phyloP scores from a whole-genome alignment of 75 land plant genomes.

The Selaginella tamariscina region DNA sequence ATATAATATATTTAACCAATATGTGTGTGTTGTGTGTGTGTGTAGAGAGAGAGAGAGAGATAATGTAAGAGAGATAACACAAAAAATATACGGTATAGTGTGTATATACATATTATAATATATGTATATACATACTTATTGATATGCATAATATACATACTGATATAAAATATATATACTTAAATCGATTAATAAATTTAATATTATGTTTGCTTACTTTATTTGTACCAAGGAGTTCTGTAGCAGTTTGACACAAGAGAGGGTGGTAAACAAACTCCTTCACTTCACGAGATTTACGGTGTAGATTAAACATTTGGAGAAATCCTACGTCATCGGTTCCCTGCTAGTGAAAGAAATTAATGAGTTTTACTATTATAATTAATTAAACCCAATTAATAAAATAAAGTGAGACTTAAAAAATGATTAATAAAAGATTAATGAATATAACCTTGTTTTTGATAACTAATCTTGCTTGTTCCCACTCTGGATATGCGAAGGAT shows the following conservation, averaged over 20 bases:
- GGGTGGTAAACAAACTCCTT: conserved; percentile 14
- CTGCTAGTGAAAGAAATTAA: conserved; percentile 2
- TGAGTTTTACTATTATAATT: not conserved
- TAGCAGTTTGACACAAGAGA: conserved; percentile 15
- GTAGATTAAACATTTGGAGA: conserved; percentile 22
- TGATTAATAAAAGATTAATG: not conserved
- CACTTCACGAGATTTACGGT: conserved; percentile 2
- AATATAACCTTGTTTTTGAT: conserved; percentile 14
- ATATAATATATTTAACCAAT: not conserved
- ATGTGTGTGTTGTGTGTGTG: not conserved
- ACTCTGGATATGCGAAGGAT: conserved; percentile 13
- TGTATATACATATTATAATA: not conserved
- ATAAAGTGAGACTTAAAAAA: not conserved
- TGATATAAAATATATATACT: not conserved
- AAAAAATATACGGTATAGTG: not conserved
- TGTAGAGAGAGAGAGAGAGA: not conserved
- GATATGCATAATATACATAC: no score
- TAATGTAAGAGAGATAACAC: not conserved
- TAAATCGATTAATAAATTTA: not conserved
- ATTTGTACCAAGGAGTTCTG: conserved; percentile 12
- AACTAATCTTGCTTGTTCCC: conserved; percentile 12
- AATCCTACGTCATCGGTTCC: conserved; percentile 24
- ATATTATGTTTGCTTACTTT: not conserved
- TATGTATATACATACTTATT: no score
- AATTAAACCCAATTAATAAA: not conserved